These are phyloP conservation scores for Penicillium sp. DNA, from an alignment of 2,329 filamentous ascomycete species.

Conservation along the genomic window DNA sequence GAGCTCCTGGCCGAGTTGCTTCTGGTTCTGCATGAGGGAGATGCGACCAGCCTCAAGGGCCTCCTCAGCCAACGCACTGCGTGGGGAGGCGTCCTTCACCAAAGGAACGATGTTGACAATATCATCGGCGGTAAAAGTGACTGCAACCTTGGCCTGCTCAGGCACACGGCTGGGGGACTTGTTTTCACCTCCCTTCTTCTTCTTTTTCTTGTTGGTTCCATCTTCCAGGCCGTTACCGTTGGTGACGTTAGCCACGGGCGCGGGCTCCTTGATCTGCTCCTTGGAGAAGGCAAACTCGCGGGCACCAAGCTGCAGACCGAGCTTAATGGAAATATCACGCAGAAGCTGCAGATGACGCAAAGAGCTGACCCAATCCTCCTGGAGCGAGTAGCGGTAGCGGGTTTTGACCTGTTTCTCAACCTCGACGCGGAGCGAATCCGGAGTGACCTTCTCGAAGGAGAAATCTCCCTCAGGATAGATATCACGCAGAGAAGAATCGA, in stretches of 20 bases:
- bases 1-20: conserved; percentile 90
- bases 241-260: conserved; percentile 34
- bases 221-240: conserved; percentile 34
- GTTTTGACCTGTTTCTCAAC: conserved; percentile 65
- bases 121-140: conserved; percentile 76
- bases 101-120: conserved; percentile 89
- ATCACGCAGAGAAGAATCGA: conserved; percentile 65
- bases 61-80: conserved; percentile 87
- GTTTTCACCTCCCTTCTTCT: conserved; percentile 51
- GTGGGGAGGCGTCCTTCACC: conserved; percentile 88
- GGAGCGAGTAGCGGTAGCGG: conserved; percentile 71
- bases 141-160: conserved; percentile 42
- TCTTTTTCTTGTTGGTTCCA: conserved; percentile 51
- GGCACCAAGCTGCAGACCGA: conserved; percentile 80
- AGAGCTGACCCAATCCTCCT: conserved; percentile 59
- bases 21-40: conserved; percentile 91
- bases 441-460: conserved; percentile 71
- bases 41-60: conserved; percentile 92
- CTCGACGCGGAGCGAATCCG: conserved; percentile 61
- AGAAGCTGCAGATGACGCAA: conserved; percentile 76
- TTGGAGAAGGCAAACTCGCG: conserved; percentile 67
- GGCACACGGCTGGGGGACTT: conserved; percentile 41
- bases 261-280: conserved; percentile 31
- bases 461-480: conserved; percentile 80
- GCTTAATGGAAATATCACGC: conserved; percentile 79